Conservation (phyloP, 148 eudicot genomes). For the Arbutus unedo region DNA sequence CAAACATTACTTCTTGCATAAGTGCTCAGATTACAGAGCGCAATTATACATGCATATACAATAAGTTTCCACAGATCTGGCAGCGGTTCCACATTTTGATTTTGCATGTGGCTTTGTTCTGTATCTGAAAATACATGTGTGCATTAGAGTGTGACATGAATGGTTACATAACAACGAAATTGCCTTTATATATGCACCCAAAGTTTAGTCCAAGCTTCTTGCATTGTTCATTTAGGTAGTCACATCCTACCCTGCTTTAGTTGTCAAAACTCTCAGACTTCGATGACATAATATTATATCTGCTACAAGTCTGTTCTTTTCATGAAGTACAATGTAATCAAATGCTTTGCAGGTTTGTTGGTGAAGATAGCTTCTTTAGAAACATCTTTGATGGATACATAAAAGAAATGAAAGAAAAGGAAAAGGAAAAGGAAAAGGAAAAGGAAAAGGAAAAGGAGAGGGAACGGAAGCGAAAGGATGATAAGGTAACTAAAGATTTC, state of each 20-base stretch:
- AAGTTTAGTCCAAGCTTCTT: neutral
- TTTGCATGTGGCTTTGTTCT: neutral
- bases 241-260: neutral
- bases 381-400: constrained; percentile 70
- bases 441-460: constrained; percentile 71
- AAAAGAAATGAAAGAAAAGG: constrained; percentile 61
- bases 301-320: neutral
- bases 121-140: neutral
- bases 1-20: neutral
- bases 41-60: neutral
- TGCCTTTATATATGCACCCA: neutral
- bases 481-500: constrained; percentile 50
- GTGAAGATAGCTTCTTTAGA: constrained; percentile 55
- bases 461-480: constrained; percentile 50
- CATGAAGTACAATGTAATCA: neutral
- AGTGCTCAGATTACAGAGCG: neutral
- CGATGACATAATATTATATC: constrained; percentile 7
- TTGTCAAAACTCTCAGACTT: neutral
- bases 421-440: constrained; percentile 43
- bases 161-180: neutral
- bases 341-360: constrained; percentile 49
- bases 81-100: neutral
- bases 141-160: neutral
- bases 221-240: constrained; percentile 1
- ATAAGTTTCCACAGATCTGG: neutral